A percentile compares a stretch with the other conserved stretches of the same genome.
Evolutionary conservation across 352 stramenopile species (phyloP).

Genomic region (Pythium rhizo-oryzae): DNA sequence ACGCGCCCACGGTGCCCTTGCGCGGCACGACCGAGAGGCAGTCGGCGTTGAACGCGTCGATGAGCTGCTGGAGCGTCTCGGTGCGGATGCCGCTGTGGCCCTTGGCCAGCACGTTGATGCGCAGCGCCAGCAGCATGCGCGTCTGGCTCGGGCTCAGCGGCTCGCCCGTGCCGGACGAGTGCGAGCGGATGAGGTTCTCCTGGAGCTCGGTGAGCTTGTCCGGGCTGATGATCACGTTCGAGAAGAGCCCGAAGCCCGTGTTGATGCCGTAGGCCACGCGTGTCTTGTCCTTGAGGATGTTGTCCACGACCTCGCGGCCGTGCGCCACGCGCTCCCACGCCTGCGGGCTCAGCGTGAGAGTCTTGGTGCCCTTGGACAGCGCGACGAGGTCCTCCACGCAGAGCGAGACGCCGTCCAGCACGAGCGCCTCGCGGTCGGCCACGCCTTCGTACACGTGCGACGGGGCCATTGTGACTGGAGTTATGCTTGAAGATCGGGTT

Average conservation of each 20-base stretch:
- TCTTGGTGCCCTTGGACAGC: conserved; percentile 62
- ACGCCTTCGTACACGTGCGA: conserved; percentile 20
- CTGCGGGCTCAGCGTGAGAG: conserved; percentile 60
- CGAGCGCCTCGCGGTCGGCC: conserved; percentile 32
- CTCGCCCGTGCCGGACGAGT: conserved; percentile 80
- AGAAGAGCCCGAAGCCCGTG: conserved; percentile 92
- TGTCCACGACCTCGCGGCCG: conserved; percentile 82
- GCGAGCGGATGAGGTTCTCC: conserved; percentile 83
- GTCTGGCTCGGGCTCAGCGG: conserved; percentile 75
- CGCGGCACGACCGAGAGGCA: conserved; percentile 83
- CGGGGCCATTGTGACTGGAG: conserved; percentile 5
- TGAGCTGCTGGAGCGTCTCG: conserved; percentile 76
- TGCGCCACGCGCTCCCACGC: conserved; percentile 78
- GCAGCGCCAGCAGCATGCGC: conserved; percentile 86
- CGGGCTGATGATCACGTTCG: conserved; percentile 86
- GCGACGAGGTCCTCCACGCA: conserved; percentile 71
- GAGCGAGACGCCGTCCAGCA: conserved; percentile 72
- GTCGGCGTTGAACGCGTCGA: conserved; percentile 86
- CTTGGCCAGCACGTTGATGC: conserved; percentile 90
- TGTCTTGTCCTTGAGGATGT: conserved; percentile 80
- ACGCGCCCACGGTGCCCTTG: conserved; percentile 90
- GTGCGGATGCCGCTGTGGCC: conserved; percentile 85
- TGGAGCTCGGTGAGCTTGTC: conserved; percentile 88
- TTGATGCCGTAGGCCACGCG: conserved; percentile 92
- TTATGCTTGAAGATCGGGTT: neutral